phyloP scores from a whole-genome alignment of 2,329 filamentous ascomycete genomes.

The Aspergillus pseudotamarii region DNA sequence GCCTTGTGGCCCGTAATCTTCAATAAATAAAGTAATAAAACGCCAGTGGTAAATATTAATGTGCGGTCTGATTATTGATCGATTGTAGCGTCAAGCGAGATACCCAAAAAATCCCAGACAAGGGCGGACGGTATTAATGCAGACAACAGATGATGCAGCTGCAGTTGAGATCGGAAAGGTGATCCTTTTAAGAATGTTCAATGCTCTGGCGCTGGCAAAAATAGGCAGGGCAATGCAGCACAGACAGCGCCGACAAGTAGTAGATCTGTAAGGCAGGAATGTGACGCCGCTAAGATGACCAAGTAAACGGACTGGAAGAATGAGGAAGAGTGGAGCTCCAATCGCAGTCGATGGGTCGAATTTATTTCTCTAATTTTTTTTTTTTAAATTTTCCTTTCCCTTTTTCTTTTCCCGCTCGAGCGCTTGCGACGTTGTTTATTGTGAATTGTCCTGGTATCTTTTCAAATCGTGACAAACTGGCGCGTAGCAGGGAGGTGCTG shows the following conservation, averaged over 20 bases:
- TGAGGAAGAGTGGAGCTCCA: conserved; percentile 21
- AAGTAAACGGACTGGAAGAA: conserved; percentile 21
- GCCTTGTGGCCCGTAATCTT: conserved; percentile 7
- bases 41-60: conserved; percentile 16
- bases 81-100: conserved; percentile 20
- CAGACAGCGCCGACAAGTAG: conserved; percentile 16
- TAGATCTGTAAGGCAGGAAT: conserved; percentile 32
- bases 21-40: conserved; percentile 13
- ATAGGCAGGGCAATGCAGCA: conserved; percentile 24
- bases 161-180: conserved; percentile 40
- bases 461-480: conserved; percentile 11
- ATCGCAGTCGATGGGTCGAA: conserved; percentile 22
- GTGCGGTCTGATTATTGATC: conserved; percentile 22
- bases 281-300: conserved; percentile 24
- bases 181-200: conserved; percentile 40
- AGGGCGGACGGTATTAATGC: conserved; percentile 28
- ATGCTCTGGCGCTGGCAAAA: conserved; percentile 19
- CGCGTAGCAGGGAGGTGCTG: conserved; percentile 18
- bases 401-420: conserved; percentile 9
- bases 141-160: conserved; percentile 30
- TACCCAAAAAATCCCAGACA: conserved; percentile 28
- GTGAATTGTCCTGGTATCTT: conserved; percentile 11
- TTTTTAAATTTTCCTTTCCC: conserved; percentile 1
- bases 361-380: conserved; percentile 16
- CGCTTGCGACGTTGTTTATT: conserved; percentile 13